phyloP scores from a whole-genome alignment of 2,329 filamentous ascomycete genomes.

The Thielaviopsis cerberus region DNA sequence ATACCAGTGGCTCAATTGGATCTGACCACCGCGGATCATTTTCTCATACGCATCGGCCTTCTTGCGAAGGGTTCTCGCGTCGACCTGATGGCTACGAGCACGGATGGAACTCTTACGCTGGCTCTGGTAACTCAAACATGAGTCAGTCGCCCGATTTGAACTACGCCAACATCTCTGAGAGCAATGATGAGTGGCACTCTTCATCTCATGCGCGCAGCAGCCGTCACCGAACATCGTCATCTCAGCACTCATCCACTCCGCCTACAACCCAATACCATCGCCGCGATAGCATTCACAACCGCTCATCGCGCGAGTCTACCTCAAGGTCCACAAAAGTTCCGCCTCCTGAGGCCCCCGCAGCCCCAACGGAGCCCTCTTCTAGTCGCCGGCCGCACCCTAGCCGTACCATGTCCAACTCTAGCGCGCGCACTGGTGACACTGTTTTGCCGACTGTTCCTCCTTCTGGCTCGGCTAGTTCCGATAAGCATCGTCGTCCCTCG shows the following conservation, averaged over 20 bases:
- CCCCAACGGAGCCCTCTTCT: background rate
- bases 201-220: background rate
- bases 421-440: background rate
- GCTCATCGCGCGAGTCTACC: background rate
- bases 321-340: background rate
- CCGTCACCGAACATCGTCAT: conserved; percentile 1
- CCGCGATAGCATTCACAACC: background rate
- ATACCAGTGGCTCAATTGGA: conserved; percentile 2
- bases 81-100: conserved; percentile 7
- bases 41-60: background rate
- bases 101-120: background rate
- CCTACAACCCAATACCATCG: background rate
- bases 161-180: conserved; percentile 1
- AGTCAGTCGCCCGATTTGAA: conserved; percentile 1
- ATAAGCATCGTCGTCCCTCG: conserved; percentile 6
- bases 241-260: conserved; percentile 1
- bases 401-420: conserved; percentile 3
- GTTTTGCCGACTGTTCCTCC: background rate
- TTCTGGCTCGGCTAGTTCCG: background rate
- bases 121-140: conserved; percentile 1
- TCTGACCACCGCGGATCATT: conserved; percentile 9
- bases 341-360: background rate
- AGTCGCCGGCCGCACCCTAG: background rate
- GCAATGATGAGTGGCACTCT: background rate
- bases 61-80: background rate